These are phyloP conservation scores for Dendrocalamus sinicus DNA, from an alignment of 176 grass and related monocot species.

Conservation along the genomic window DNA sequence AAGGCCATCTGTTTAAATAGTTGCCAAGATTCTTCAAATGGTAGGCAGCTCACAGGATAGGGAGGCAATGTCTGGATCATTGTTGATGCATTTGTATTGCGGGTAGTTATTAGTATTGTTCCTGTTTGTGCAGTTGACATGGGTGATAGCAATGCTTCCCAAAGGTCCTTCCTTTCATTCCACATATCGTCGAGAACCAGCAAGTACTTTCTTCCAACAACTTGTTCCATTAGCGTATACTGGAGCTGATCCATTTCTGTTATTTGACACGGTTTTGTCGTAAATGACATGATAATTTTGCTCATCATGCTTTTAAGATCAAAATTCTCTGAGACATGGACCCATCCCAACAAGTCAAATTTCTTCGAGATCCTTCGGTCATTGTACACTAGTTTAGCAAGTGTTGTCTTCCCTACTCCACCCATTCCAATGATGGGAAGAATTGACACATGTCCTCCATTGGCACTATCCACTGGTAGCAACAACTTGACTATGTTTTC, in stretches of 20 bases:
- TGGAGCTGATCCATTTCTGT: slow-evolving; percentile 40
- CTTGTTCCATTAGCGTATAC: slow-evolving; percentile 19
- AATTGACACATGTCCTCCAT: slow-evolving; percentile 19
- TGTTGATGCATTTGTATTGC: slow-evolving; percentile 29
- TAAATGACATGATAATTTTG: slow-evolving; percentile 33
- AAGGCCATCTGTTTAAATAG: slow-evolving; percentile 23
- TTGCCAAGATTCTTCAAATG: slow-evolving; percentile 29
- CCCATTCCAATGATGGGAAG: slow-evolving; percentile 41
- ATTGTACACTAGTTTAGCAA: slow-evolving; percentile 54
- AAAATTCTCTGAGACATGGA: slow-evolving; percentile 47
- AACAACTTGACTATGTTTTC: slow-evolving; percentile 27
- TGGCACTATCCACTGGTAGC: slow-evolving; percentile 6
- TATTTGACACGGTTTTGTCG: slow-evolving; percentile 21
- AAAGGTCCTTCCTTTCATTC: slow-evolving; percentile 38
- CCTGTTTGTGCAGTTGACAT: neutral
- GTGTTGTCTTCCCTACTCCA: slow-evolving; percentile 36
- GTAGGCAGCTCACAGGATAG: slow-evolving; percentile 33
- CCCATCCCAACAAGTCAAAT: slow-evolving; percentile 43
- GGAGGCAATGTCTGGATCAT: slow-evolving; percentile 43
- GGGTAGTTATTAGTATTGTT: slow-evolving; percentile 47
- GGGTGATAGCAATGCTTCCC: slow-evolving; percentile 22
- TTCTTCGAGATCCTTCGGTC: slow-evolving; percentile 9
- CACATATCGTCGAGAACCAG: slow-evolving; percentile 56
- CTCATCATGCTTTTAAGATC: slow-evolving; percentile 37
- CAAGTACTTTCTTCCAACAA: slow-evolving; percentile 37